These are phyloP conservation scores for Xylaria polymorpha DNA, from an alignment of 2,329 filamentous ascomycete genomes.

Conservation along the genomic window DNA sequence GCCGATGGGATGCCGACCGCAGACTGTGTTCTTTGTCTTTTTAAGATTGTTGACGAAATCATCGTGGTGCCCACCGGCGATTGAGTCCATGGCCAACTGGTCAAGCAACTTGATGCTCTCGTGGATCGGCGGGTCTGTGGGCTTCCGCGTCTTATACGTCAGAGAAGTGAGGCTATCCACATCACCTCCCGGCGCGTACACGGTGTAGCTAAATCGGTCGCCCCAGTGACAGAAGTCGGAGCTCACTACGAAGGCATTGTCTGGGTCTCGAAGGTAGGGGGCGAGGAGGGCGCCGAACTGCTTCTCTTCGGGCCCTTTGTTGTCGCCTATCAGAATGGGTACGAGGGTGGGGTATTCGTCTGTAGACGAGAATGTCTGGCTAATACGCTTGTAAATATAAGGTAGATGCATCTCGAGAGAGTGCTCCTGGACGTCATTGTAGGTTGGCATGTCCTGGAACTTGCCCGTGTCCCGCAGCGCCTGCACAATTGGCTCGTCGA, in stretches of 20 bases:
- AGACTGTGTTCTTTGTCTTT: slow-evolving; percentile 89
- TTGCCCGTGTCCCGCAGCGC: slow-evolving; percentile 62
- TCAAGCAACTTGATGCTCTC: slow-evolving; percentile 88
- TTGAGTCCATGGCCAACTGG: slow-evolving; percentile 82
- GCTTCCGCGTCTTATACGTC: slow-evolving; percentile 49
- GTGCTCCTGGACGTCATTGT: slow-evolving; percentile 84
- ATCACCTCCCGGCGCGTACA: slow-evolving; percentile 68
- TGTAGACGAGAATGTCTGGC: slow-evolving; percentile 61
- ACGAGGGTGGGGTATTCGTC: slow-evolving; percentile 78
- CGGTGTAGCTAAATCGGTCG: slow-evolving; percentile 81
- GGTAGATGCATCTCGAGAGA: slow-evolving; percentile 97
- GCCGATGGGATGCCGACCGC: slow-evolving; percentile 93
- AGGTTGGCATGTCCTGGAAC: slow-evolving; percentile 72
- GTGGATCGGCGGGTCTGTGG: slow-evolving; percentile 70
- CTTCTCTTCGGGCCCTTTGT: slow-evolving; percentile 73
- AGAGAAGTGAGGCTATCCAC: slow-evolving; percentile 56
- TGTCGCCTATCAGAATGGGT: slow-evolving; percentile 87
- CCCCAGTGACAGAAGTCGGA: slow-evolving; percentile 99
- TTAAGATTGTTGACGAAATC: slow-evolving; percentile 76
- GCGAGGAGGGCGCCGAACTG: slow-evolving; percentile 76
- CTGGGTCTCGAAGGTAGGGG: slow-evolving; percentile 79
- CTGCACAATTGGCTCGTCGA: slow-evolving; percentile 69
- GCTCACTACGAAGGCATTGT: slow-evolving; percentile 86
- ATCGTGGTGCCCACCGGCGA: slow-evolving; percentile 79
- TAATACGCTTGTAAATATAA: slow-evolving; percentile 84